Percentiles rank a stretch among this genome's conserved stretches.
Evolutionary conservation across 164 flowering plant species (phyloP).

Genomic region (Berberis thunbergii): DNA sequence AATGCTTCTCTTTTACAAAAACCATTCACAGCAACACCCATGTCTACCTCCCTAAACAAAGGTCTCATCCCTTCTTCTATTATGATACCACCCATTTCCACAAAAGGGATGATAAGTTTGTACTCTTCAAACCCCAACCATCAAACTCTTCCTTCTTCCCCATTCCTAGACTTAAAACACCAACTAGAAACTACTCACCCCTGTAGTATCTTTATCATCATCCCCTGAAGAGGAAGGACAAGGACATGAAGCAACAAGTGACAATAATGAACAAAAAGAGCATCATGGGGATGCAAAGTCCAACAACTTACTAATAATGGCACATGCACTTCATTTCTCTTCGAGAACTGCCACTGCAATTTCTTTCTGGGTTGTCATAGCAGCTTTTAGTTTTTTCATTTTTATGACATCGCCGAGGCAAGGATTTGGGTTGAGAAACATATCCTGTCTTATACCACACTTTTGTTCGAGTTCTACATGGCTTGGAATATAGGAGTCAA

Average conservation of each 20-base stretch:
- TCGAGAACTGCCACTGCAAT: constrained; percentile 61
- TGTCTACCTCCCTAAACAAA: constrained; percentile 16
- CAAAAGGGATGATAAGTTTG: constrained; percentile 15
- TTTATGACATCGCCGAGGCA: constrained; percentile 51
- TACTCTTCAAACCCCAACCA: constrained; percentile 8
- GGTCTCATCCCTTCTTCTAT: neutral
- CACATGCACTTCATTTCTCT: constrained; percentile 70
- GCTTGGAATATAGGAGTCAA: constrained; percentile 99
- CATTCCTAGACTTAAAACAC: constrained; percentile 15
- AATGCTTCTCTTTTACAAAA: constrained; percentile 41
- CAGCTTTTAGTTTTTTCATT: constrained; percentile 56
- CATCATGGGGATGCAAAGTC: constrained; percentile 4
- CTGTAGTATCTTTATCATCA: constrained; percentile 52
- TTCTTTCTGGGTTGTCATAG: constrained; percentile 53
- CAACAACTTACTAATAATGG: constrained; percentile 57
- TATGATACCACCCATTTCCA: constrained; percentile 8
- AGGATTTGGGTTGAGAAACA: constrained; percentile 51
- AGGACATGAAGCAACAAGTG: constrained; percentile 9
- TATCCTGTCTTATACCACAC: constrained; percentile 57
- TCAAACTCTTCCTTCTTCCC: constrained; percentile 15
- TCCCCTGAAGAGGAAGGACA: constrained; percentile 49
- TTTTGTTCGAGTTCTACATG: constrained; percentile 92
- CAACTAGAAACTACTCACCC: constrained; percentile 16
- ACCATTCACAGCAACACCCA: constrained; percentile 20
- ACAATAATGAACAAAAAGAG: neutral